Conservation (phyloP, 2,329 filamentous ascomycete genomes). For the Colletotrichum tamarilloi region DNA sequence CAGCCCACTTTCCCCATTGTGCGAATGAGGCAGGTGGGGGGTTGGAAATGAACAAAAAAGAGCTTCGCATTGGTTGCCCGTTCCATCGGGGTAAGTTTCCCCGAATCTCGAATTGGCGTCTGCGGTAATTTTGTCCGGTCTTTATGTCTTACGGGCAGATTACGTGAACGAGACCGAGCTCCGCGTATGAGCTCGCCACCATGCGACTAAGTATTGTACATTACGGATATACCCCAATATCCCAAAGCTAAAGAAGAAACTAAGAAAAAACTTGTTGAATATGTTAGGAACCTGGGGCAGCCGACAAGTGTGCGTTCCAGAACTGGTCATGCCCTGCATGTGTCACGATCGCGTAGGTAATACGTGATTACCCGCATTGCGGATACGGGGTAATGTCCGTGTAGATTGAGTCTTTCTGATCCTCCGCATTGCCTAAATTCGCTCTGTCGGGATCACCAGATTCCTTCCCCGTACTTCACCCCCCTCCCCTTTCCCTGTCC, state of each 20-base stretch:
- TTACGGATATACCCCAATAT: neutral
- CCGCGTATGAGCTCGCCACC: too few relatives aligned
- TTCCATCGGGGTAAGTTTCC: neutral
- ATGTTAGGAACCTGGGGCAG: neutral
- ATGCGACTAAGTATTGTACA: too few relatives aligned
- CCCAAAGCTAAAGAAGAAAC: neutral
- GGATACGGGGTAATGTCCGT: too few relatives aligned
- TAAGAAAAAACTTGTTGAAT: neutral
- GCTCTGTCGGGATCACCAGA: neutral
- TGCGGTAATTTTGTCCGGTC: neutral
- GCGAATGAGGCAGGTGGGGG: slow-evolving; percentile 4
- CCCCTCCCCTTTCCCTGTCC: neutral
- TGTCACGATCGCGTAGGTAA: too few relatives aligned
- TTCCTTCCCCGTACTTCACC: too few relatives aligned
- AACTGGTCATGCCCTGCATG: too few relatives aligned
- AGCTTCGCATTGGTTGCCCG: neutral
- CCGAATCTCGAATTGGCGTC: neutral
- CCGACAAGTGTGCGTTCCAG: too few relatives aligned
- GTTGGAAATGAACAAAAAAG: neutral
- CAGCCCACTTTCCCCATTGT: neutral
- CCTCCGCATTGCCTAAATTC: slow-evolving; percentile 2
- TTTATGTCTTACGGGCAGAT: neutral
- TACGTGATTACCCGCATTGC: neutral
- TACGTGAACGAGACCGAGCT: neutral
- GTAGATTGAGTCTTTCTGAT: neutral